A percentile compares a stretch with the other conserved stretches of the same genome.
Conservation (phyloP, 2,329 filamentous ascomycete species). For the Verticillium tricorpus region DNA sequence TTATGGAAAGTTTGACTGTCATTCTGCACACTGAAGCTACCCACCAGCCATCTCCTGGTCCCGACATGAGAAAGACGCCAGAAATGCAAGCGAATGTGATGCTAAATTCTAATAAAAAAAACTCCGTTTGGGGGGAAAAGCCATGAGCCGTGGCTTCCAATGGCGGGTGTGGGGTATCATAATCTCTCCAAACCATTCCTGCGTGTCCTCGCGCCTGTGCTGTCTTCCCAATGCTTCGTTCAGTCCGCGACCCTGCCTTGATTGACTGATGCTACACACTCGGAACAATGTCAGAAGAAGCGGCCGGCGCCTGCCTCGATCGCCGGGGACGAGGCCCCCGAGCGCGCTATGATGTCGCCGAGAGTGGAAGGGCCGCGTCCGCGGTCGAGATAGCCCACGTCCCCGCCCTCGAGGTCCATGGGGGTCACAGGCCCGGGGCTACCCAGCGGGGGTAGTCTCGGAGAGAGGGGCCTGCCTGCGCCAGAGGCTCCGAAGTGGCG, state of each 20-base stretch:
- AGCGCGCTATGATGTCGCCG: conserved; percentile 23
- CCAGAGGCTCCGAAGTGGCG: conserved; percentile 30
- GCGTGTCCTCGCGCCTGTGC: background rate
- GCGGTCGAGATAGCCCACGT: conserved; percentile 32
- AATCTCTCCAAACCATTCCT: background rate
- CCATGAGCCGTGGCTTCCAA: background rate
- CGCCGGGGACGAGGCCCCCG: conserved; percentile 24
- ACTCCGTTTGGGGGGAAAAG: background rate
- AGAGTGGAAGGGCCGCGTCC: conserved; percentile 16
- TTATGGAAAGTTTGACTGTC: too few relatives aligned
- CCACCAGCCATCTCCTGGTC: too few relatives aligned
- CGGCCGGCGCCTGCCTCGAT: conserved; percentile 24
- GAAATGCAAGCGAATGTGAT: background rate
- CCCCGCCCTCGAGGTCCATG: conserved; percentile 45
- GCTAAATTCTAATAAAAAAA: background rate
- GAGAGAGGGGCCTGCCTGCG: conserved; percentile 43
- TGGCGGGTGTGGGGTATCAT: conserved; percentile 11
- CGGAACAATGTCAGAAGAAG: conserved; percentile 13
- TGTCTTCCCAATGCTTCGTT: background rate
- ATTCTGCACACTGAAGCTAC: too few relatives aligned
- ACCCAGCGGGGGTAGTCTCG: conserved; percentile 46
- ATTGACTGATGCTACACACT: background rate
- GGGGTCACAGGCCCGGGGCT: conserved; percentile 59
- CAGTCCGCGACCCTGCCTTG: background rate
- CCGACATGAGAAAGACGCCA: background rate